Percentiles rank a stretch among this genome's conserved stretches.
Evolutionary conservation across 495 filamentous ascomycete genomes (phyloP).

Genomic region (Saxophila tyrrhenica): DNA sequence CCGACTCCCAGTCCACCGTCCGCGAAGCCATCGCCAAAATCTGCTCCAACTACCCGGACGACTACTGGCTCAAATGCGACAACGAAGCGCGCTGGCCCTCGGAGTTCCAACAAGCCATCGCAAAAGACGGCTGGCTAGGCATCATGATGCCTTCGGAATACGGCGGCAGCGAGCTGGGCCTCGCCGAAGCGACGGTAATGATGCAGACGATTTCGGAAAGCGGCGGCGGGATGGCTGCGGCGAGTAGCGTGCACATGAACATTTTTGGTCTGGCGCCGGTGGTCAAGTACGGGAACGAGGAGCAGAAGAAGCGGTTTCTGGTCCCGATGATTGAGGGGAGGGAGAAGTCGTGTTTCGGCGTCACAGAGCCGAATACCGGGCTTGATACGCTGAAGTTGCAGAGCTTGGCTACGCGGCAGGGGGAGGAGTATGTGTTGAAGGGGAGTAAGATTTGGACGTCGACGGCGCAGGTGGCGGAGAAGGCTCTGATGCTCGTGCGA

Average conservation of each 20-base stretch:
- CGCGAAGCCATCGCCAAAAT: constrained; percentile 23
- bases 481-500: constrained; percentile 24
- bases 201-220: constrained; percentile 26
- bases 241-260: constrained; percentile 24
- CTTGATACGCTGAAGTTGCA: constrained; percentile 26
- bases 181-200: constrained; percentile 24
- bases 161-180: constrained; percentile 23
- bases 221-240: constrained; percentile 21
- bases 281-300: constrained; percentile 24
- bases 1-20: constrained; percentile 22
- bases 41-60: constrained; percentile 19
- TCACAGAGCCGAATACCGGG: constrained; percentile 26
- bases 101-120: constrained; percentile 22
- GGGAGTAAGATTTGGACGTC: constrained; percentile 27
- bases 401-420: constrained; percentile 16
- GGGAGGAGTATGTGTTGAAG: constrained; percentile 18
- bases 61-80: constrained; percentile 23
- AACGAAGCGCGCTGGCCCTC: constrained; percentile 16
- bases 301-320: constrained; percentile 22
- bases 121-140: constrained; percentile 24
- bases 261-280: constrained; percentile 24
- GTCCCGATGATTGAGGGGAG: constrained; percentile 21
- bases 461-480: constrained; percentile 23
- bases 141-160: constrained; percentile 24
- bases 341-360: constrained; percentile 23